These are phyloP conservation scores for Solanum lycopersicoides DNA, from an alignment of 257 asterid genomes.

Conservation along the genomic window DNA sequence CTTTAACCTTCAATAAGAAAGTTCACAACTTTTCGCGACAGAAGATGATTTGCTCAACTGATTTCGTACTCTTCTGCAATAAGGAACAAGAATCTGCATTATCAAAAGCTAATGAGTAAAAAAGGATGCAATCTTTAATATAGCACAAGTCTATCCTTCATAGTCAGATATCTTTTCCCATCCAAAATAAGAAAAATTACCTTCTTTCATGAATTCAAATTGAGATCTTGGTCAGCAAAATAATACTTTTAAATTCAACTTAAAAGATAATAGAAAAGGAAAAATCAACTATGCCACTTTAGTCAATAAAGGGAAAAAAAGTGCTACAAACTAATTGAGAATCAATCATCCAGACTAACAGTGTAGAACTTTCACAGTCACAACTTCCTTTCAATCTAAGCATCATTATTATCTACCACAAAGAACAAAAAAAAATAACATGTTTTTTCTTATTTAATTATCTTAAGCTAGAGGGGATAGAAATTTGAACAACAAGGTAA, in stretches of 20 bases:
- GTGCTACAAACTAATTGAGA: slow-evolving; percentile 20
- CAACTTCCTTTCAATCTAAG: background rate
- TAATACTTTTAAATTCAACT: background rate
- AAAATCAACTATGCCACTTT: slow-evolving; percentile 13
- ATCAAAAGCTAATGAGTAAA: background rate
- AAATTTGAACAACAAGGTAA: background rate
- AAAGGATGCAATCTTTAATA: background rate
- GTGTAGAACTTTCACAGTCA: slow-evolving; percentile 4
- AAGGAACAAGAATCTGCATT: background rate
- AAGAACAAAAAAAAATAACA: background rate
- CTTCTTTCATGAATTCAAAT: background rate
- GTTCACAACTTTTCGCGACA: background rate
- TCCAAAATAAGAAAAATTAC: background rate
- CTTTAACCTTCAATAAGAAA: background rate
- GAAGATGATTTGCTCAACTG: background rate
- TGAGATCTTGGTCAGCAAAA: slow-evolving; percentile 4
- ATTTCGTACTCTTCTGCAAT: background rate
- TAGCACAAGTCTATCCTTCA: background rate
- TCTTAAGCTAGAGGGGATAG: background rate
- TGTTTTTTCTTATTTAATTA: background rate
- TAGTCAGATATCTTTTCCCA: background rate
- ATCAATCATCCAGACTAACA: slow-evolving; percentile 25
- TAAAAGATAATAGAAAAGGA: background rate
- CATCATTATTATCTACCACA: background rate
- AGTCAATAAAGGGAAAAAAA: slow-evolving; percentile 7